Evolutionary conservation across 2,329 filamentous ascomycete genomes (phyloP).

Genomic region (Stagonosporopsis tanaceti): DNA sequence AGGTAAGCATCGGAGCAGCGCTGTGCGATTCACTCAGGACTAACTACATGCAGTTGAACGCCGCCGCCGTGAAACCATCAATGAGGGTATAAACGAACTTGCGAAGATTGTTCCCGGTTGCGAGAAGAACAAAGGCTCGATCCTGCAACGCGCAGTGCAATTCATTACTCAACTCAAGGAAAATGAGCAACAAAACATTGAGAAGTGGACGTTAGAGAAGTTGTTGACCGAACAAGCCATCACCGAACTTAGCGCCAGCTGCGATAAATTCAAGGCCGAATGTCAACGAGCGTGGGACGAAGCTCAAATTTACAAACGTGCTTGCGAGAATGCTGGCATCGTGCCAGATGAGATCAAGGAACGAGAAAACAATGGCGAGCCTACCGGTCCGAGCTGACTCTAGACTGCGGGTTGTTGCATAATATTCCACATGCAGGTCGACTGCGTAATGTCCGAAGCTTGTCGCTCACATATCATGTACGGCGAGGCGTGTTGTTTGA

Average conservation of each 20-base stretch:
- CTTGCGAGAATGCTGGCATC: constrained; percentile 51
- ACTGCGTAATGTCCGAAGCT: background rate
- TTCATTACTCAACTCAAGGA: constrained; percentile 96
- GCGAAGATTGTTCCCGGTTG: constrained; percentile 97
- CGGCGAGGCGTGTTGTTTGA: background rate
- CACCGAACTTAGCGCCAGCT: constrained; percentile 83
- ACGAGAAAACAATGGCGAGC: constrained; percentile 49
- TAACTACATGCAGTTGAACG: constrained; percentile 75
- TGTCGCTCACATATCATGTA: background rate
- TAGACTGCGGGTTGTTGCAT: background rate
- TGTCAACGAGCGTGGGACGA: constrained; percentile 80
- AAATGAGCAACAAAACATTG: constrained; percentile 91
- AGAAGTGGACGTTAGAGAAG: constrained; percentile 93
- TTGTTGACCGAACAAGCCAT: constrained; percentile 88
- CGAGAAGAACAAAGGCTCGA: constrained; percentile 99
- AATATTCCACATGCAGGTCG: background rate
- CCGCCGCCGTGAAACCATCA: constrained; percentile 95
- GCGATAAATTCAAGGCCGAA: constrained; percentile 85
- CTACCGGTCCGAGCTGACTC: constrained; percentile 44
- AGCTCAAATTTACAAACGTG: constrained; percentile 76
- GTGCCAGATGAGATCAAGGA: constrained; percentile 52
- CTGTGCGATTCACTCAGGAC: constrained; percentile 1
- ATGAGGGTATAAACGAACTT: constrained; percentile 97
- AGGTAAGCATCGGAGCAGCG: constrained; percentile 64
- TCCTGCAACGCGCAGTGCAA: constrained; percentile 88